Evolutionary conservation across 2,329 filamentous ascomycete species (phyloP).

Genomic region (Fusarium torreyae): DNA sequence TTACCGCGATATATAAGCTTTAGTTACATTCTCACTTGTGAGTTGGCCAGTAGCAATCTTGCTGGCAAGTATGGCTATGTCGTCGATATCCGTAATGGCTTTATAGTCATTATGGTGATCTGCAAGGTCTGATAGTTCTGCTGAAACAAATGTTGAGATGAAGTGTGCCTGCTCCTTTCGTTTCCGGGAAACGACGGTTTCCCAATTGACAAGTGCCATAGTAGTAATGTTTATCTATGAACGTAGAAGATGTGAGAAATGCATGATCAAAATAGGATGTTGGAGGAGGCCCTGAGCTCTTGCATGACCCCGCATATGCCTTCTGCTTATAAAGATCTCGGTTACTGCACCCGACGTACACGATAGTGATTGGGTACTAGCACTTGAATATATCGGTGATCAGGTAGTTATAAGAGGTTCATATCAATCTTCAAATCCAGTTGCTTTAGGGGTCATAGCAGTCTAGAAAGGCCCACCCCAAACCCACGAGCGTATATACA

Average conservation of each 20-base stretch:
- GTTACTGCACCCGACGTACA: background rate
- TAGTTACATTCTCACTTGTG: conserved; percentile 2
- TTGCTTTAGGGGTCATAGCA: too few relatives aligned
- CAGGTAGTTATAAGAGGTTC: too few relatives aligned
- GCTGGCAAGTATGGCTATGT: background rate
- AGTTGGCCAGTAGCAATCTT: background rate
- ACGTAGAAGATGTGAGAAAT: background rate
- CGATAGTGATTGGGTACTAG: background rate
- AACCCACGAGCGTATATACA: too few relatives aligned
- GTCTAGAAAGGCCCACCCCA: too few relatives aligned
- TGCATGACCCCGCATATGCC: conserved; percentile 11
- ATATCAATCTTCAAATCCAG: background rate
- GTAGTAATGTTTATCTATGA: background rate
- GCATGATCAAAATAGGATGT: background rate
- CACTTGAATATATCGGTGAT: too few relatives aligned
- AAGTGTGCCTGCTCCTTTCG: conserved; percentile 6
- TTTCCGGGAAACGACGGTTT: conserved; percentile 14
- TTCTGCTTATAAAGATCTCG: conserved; percentile 19
- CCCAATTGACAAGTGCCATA: conserved; percentile 19
- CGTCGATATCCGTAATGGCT: conserved; percentile 10
- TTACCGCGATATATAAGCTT: conserved; percentile 28
- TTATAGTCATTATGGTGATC: background rate
- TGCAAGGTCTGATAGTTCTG: background rate
- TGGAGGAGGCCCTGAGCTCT: background rate
- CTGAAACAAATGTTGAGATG: conserved; percentile 8